Base-by-base conservation (phyloP, 2,329 filamentous ascomycete species). In the Scortechinia acanthostroma region DNA sequence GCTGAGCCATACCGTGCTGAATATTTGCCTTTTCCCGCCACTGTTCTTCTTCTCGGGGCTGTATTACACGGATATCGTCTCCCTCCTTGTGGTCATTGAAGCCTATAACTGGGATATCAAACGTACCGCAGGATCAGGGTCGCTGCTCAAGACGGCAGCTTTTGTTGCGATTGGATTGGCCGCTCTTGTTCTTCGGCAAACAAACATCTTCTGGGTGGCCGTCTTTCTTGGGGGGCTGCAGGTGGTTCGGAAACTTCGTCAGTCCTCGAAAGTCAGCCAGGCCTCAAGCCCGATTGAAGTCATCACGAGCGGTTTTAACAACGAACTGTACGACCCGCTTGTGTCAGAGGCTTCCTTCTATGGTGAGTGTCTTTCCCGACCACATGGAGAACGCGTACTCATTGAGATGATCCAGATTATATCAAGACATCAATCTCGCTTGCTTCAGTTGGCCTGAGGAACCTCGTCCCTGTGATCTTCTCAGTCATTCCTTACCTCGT, bases 11-110 rank as follows among this genome's bases (percentile, higher is more conserved):
- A 81, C 79, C 0, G 86, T 84, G 2, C 57, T 93, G 52, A 95
- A 96, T 52, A 77, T 95, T 33, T 80, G 80, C 16, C 69, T 95
- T 0, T 96, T 97, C 50, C 93, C 93, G 0, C 79, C 91, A 0
- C 62, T 98, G 1, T 96, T 95, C 71, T 98, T 98, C 73, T 98
- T 98, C 63, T 93, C 89, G 0, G 90, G 80, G 0, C 70, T 98
- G 4, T 98, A 95, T 62, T 98, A 98, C 61, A 98, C 93, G 0
- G 93, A 98, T 61, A 76, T 96, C 2, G 73, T 87, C 43, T 94
- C 91, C 0, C 87, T 90, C 0, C 69, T 87, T 4, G 73, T 81
- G 1, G 88, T 96, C 0, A 65, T 96, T 5, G 59, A 80, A 2
- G 78, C 80, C 1, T 93, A 91, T 56, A 67, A 74, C 25, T 68